These are phyloP conservation scores for Aspergillus brasiliensis DNA, from an alignment of 2,329 filamentous ascomycete genomes.

Conservation along the genomic window DNA sequence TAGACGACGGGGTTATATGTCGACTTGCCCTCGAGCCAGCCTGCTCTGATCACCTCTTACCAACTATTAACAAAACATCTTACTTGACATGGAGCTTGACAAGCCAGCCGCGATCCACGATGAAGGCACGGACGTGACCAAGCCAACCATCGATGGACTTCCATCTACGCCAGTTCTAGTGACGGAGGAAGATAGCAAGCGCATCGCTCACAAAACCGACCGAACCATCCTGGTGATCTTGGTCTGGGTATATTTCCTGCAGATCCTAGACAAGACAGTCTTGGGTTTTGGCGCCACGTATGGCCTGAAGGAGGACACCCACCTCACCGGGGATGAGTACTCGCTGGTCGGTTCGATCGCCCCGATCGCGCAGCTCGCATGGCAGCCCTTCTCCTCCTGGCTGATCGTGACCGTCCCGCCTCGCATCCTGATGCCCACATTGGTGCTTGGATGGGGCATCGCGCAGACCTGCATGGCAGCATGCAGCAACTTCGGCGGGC, in stretches of 20 bases:
- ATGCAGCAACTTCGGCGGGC: conserved; percentile 48
- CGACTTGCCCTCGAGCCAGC: too few relatives aligned
- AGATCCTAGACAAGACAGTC: conserved; percentile 61
- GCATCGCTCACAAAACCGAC: conserved; percentile 65
- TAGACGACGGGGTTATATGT: neutral
- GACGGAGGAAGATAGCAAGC: conserved; percentile 48
- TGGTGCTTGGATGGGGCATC: conserved; percentile 53
- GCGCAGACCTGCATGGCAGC: conserved; percentile 52
- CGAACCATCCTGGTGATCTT: conserved; percentile 55
- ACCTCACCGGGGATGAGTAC: conserved; percentile 58
- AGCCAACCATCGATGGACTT: neutral
- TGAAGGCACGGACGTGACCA: neutral
- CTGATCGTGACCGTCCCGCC: conserved; percentile 65
- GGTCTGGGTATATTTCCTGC: conserved; percentile 51
- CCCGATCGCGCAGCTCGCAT: conserved; percentile 62
- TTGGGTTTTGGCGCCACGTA: conserved; percentile 62
- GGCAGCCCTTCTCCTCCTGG: conserved; percentile 62
- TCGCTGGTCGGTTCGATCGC: conserved; percentile 60
- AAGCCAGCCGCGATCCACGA: conserved; percentile 2
- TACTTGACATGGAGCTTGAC: conserved; percentile 2
- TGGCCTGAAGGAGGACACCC: conserved; percentile 53
- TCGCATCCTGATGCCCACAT: conserved; percentile 58
- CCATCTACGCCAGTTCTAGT: conserved; percentile 18
- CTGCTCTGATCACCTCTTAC: too few relatives aligned
- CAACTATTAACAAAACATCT: neutral